These are phyloP conservation scores for Strobilomyces echinocephalus DNA, from an alignment of 768 basidiomycete species.

Conservation along the genomic window DNA sequence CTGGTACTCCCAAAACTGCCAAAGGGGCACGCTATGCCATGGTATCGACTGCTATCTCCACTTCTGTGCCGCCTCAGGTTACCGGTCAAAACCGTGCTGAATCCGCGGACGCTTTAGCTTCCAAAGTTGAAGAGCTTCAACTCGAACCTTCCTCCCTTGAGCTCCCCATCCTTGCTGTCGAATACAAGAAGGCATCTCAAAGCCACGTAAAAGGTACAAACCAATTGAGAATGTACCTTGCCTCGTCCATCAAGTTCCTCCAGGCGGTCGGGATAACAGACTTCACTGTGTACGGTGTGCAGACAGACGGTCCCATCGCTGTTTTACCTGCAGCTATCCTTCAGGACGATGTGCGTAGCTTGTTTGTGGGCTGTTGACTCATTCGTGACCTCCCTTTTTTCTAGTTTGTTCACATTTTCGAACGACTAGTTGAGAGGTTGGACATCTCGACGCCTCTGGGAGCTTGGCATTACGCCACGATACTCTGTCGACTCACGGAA, in stretches of 20 bases:
- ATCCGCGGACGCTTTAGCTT: not conserved
- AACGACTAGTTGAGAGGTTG: too few species aligned
- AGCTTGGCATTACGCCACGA: too few species aligned
- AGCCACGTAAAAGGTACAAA: not conserved
- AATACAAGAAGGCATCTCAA: constrained; percentile 1
- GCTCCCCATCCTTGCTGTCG: constrained; percentile 3
- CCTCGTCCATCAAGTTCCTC: constrained; percentile 7
- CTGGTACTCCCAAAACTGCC: too few species aligned
- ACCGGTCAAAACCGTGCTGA: not conserved
- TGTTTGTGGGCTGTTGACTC: too few species aligned
- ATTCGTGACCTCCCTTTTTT: not conserved
- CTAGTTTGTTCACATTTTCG: constrained; percentile 1
- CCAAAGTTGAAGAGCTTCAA: not conserved
- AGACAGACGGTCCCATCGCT: constrained; percentile 3
- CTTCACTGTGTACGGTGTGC: constrained; percentile 3
- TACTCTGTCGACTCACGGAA: not conserved
- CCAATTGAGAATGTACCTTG: constrained; percentile 6
- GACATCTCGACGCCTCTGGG: too few species aligned
- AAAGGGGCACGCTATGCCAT: too few species aligned
- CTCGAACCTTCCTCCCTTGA: not conserved
- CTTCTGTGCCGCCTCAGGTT: not conserved
- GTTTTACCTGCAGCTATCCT: constrained; percentile 1
- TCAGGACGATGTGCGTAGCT: not conserved
- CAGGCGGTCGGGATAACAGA: constrained; percentile 2
- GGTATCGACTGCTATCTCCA: not conserved